Evolutionary conservation across 2,329 filamentous ascomycete genomes (phyloP).

Genomic region (Aureobasidium zeae): DNA sequence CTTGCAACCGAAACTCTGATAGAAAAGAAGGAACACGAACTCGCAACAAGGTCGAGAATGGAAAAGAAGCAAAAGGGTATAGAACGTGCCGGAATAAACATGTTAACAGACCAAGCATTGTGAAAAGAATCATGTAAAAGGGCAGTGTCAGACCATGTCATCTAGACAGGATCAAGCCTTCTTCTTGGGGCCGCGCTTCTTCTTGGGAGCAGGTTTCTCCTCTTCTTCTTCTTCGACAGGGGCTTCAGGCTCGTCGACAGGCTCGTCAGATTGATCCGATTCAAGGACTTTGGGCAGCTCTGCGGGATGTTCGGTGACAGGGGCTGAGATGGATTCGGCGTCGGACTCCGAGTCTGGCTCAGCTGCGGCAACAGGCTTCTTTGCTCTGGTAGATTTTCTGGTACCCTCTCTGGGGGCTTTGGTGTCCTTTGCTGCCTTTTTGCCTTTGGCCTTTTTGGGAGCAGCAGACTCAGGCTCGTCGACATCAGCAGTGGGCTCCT

Average conservation of each 20-base stretch:
- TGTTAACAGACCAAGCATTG: neutral
- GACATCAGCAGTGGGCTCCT: neutral
- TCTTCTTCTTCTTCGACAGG: constrained; percentile 11
- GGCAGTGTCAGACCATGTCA: neutral
- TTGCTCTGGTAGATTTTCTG: constrained; percentile 7
- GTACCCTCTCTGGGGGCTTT: constrained; percentile 3
- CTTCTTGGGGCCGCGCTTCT: constrained; percentile 14
- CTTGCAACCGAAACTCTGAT: neutral
- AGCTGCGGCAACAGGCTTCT: constrained; percentile 2
- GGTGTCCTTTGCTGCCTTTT: constrained; percentile 5
- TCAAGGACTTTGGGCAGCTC: too few relatives aligned
- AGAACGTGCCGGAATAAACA: constrained; percentile 12
- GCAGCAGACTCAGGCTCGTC: constrained; percentile 11
- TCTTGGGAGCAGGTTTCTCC: constrained; percentile 16
- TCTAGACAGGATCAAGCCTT: constrained; percentile 11
- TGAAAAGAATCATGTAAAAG: neutral
- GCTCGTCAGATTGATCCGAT: too few relatives aligned
- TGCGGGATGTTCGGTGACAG: constrained; percentile 14
- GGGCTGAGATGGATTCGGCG: neutral
- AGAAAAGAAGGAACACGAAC: neutral
- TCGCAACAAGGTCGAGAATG: neutral
- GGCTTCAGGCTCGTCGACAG: constrained; percentile 3
- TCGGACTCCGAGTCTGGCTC: neutral
- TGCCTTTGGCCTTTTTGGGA: constrained; percentile 5
- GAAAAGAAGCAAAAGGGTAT: too few relatives aligned